Percentiles rank a stretch among this genome's conserved stretches.
phyloP scores from a whole-genome alignment of 148 eudicot species.

The Chenopodium berlandieri region DNA sequence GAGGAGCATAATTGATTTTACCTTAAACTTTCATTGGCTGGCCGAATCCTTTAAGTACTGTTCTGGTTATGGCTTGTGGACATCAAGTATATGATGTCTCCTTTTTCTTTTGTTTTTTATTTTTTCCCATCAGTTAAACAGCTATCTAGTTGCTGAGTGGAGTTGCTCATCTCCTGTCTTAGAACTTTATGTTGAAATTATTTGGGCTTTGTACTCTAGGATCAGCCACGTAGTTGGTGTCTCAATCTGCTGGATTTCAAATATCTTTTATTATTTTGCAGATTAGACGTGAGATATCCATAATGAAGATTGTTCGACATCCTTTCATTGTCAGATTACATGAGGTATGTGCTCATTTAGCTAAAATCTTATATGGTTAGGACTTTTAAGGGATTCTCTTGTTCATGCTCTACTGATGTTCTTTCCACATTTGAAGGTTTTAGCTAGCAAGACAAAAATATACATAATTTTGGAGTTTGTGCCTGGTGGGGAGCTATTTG shows the following conservation, averaged over 20 bases:
- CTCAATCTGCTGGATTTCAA: not conserved
- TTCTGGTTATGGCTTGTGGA: not conserved
- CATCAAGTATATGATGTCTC: not conserved
- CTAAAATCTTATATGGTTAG: not conserved
- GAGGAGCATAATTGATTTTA: not conserved
- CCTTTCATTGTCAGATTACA: constrained; percentile 63
- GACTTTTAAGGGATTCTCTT: not conserved
- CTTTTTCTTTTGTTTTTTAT: not conserved
- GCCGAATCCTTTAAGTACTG: not conserved
- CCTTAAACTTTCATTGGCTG: not conserved
- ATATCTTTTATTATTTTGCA: constrained; percentile 33
- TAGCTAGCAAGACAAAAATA: constrained; percentile 79
- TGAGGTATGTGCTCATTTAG: too few relatives aligned
- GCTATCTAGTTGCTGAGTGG: not conserved
- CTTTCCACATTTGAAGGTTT: constrained; percentile 51
- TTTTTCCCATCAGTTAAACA: not conserved
- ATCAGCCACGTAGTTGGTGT: not conserved
- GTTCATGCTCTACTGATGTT: constrained; percentile 9
- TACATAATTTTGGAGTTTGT: constrained; percentile 91
- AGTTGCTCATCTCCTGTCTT: not conserved
- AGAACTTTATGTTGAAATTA: not conserved
- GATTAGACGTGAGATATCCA: constrained; percentile 95
- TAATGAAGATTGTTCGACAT: constrained; percentile 97
- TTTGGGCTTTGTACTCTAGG: not conserved
- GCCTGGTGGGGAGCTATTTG: constrained; percentile 93